Percentiles rank a stretch among this genome's conserved stretches.
phyloP scores from a whole-genome alignment of 768 basidiomycete species.

The Albatrellus ellisii region DNA sequence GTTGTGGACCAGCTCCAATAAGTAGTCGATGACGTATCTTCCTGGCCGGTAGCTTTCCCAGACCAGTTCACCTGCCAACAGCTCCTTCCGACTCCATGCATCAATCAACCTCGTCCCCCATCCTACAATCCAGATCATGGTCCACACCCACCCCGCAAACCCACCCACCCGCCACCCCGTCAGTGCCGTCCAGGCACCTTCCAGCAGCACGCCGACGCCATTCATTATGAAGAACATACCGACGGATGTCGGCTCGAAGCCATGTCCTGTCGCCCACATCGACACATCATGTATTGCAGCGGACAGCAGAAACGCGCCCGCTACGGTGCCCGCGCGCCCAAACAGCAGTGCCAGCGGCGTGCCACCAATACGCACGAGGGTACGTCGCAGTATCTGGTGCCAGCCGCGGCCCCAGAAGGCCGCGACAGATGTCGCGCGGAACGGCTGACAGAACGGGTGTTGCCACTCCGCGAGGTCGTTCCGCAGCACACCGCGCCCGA shows the following conservation, averaged over 20 bases:
- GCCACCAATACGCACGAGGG: slow-evolving; percentile 21
- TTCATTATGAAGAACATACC: slow-evolving; percentile 45
- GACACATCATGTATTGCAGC: slow-evolving; percentile 45
- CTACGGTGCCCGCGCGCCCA: slow-evolving; percentile 34
- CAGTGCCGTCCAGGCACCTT: slow-evolving; percentile 29
- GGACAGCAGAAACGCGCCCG: slow-evolving; percentile 49
- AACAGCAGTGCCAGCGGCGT: slow-evolving; percentile 23
- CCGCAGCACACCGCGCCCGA: slow-evolving; percentile 18
- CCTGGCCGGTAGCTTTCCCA: neutral
- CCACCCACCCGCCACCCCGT: slow-evolving; percentile 39
- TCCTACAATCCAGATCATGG: slow-evolving; percentile 28
- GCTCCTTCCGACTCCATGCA: slow-evolving; percentile 6
- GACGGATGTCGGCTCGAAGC: slow-evolving; percentile 29
- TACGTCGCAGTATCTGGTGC: slow-evolving; percentile 24
- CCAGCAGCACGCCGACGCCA: slow-evolving; percentile 37
- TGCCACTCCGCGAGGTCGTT: slow-evolving; percentile 22
- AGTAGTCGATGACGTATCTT: neutral
- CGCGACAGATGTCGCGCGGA: slow-evolving; percentile 22
- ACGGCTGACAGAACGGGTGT: slow-evolving; percentile 21
- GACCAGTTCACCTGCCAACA: slow-evolving; percentile 1
- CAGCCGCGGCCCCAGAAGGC: slow-evolving; percentile 28
- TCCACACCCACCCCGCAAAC: slow-evolving; percentile 38
- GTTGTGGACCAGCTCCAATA: no score
- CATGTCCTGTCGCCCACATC: slow-evolving; percentile 43
- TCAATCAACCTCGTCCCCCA: slow-evolving; percentile 21